A percentile compares a stretch with the other conserved stretches of the same genome.
phyloP scores from a whole-genome alignment of 192 early-diverging fungal genomes.

The Coemansia sp. region DNA sequence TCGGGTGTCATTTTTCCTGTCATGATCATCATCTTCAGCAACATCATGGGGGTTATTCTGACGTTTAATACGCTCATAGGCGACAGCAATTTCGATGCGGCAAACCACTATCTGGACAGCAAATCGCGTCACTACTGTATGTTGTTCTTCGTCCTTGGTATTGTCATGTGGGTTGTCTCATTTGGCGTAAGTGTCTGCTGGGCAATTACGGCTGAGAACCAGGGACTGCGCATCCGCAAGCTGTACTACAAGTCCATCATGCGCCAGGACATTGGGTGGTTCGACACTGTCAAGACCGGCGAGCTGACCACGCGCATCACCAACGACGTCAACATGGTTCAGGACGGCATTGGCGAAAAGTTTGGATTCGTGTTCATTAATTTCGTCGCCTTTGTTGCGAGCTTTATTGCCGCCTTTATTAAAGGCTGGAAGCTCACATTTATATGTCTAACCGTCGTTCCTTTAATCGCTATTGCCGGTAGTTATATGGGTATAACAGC shows the following conservation, averaged over 20 bases:
- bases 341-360: constrained; percentile 88
- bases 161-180: constrained; percentile 35
- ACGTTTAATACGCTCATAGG: constrained; percentile 16
- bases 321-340: constrained; percentile 77
- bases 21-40: constrained; percentile 52
- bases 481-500: constrained; percentile 57
- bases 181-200: constrained; percentile 40
- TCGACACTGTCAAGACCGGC: constrained; percentile 74
- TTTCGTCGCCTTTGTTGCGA: constrained; percentile 65
- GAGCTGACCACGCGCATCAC: constrained; percentile 83
- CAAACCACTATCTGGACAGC: constrained; percentile 23
- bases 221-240: constrained; percentile 73
- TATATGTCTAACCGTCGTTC: constrained; percentile 74
- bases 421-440: constrained; percentile 79
- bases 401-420: constrained; percentile 75
- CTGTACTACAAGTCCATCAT: constrained; percentile 77
- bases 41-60: constrained; percentile 25
- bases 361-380: constrained; percentile 67
- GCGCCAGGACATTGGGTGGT: constrained; percentile 87
- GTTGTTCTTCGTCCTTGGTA: constrained; percentile 36
- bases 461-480: constrained; percentile 56
- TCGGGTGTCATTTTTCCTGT: constrained; percentile 46
- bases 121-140: constrained; percentile 42
- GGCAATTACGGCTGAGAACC: constrained; percentile 57
- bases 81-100: neutral